Conservation (phyloP, 2,329 filamentous ascomycete species). For the Trichophaea hybrida region DNA sequence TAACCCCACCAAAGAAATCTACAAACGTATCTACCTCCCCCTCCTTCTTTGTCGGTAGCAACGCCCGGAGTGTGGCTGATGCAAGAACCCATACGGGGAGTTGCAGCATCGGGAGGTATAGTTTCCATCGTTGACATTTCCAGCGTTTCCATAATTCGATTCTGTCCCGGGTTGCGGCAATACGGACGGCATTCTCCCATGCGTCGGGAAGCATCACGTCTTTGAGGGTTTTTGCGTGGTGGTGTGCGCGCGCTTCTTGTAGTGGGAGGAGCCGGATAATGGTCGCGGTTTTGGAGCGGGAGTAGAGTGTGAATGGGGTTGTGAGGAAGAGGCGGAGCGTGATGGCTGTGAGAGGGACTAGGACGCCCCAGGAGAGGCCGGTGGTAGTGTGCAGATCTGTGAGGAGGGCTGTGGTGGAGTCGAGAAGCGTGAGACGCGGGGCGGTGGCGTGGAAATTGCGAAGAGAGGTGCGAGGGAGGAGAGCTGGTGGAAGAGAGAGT, state of each 20-base stretch:
- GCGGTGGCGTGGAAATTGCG: constrained; percentile 9
- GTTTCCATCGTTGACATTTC: constrained; percentile 25
- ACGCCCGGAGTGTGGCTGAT: constrained; percentile 20
- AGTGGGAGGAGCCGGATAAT: constrained; percentile 21
- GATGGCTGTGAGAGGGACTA: constrained; percentile 24
- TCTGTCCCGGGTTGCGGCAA: constrained; percentile 11
- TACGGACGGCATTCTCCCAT: constrained; percentile 19
- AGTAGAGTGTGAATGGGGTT: constrained; percentile 23
- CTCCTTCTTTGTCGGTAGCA: constrained; percentile 7
- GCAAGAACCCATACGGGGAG: constrained; percentile 25
- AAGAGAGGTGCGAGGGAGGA: not conserved
- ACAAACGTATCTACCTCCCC: constrained; percentile 8
- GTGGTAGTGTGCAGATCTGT: constrained; percentile 22
- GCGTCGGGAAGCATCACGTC: constrained; percentile 8
- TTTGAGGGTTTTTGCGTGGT: constrained; percentile 4
- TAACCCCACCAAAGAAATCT: not conserved
- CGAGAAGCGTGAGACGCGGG: constrained; percentile 12
- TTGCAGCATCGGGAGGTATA: constrained; percentile 20
- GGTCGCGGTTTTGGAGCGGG: constrained; percentile 16
- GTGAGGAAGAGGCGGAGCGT: constrained; percentile 22
- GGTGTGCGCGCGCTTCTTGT: constrained; percentile 17
- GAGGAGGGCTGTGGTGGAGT: constrained; percentile 19
- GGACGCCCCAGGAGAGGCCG: constrained; percentile 21
- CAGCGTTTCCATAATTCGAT: constrained; percentile 20
- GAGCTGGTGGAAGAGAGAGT: not conserved